These are phyloP conservation scores for Dentipellis sp. DNA, from an alignment of 768 basidiomycete genomes.

Conservation along the genomic window DNA sequence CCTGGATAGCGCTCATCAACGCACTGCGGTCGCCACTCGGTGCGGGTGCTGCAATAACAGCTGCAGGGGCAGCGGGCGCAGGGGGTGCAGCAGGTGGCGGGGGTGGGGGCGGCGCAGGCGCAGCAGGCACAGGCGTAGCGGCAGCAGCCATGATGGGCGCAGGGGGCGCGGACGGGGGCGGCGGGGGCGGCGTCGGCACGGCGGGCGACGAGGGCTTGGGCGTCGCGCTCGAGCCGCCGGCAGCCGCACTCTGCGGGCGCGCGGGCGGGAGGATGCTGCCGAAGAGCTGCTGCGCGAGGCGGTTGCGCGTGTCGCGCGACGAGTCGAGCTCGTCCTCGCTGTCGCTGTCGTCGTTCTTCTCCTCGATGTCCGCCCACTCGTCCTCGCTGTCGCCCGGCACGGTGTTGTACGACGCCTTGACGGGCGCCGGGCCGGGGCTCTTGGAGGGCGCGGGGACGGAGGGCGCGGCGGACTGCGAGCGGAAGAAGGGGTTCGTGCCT, in stretches of 20 bases:
- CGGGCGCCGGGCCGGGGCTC: slow-evolving; percentile 44
- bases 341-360: slow-evolving; percentile 59
- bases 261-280: slow-evolving; percentile 53
- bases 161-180: slow-evolving; percentile 32
- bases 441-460: slow-evolving; percentile 27
- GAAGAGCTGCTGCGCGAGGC: slow-evolving; percentile 76
- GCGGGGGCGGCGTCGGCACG: slow-evolving; percentile 27
- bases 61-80: slow-evolving; percentile 19
- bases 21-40: slow-evolving; percentile 48
- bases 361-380: slow-evolving; percentile 76
- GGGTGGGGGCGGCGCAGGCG: slow-evolving; percentile 18
- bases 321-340: slow-evolving; percentile 74
- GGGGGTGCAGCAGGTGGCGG: slow-evolving; percentile 24
- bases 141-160: slow-evolving; percentile 22
- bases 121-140: slow-evolving; percentile 28
- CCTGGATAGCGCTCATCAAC: slow-evolving; percentile 72
- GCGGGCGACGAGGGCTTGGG: slow-evolving; percentile 18
- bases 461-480: slow-evolving; percentile 34
- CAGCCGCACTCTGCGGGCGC: slow-evolving; percentile 47
- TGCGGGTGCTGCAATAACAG: slow-evolving; percentile 19
- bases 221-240: slow-evolving; percentile 5
- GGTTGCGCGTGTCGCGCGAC: slow-evolving; percentile 52
- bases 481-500: slow-evolving; percentile 72
- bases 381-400: slow-evolving; percentile 54
- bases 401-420: slow-evolving; percentile 52